These are phyloP conservation scores for Triticum timopheevii DNA, from an alignment of 176 grass and related monocot genomes.

Conservation along the genomic window DNA sequence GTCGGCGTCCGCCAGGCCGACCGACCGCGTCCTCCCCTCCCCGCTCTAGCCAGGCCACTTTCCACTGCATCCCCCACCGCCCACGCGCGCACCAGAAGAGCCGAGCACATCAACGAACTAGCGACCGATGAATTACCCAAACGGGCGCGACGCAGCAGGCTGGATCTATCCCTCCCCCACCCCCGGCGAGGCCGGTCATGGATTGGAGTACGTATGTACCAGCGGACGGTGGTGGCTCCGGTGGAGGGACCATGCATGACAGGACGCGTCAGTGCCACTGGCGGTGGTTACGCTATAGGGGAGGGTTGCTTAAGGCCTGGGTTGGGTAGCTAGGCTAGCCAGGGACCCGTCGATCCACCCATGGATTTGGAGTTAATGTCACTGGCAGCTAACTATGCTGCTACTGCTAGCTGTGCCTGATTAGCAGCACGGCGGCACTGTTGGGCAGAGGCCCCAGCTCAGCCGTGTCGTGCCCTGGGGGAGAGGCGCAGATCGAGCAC, in stretches of 20 bases:
- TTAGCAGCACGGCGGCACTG: slow-evolving; percentile 12
- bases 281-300: slow-evolving; percentile 20
- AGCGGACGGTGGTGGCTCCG: not conserved
- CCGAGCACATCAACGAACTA: not conserved
- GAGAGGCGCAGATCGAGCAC: not conserved
- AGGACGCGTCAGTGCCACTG: not conserved
- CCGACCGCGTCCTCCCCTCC: not conserved
- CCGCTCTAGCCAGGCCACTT: not conserved
- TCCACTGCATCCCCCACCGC: not conserved
- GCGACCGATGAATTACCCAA: not conserved
- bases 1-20: not conserved
- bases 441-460: not conserved
- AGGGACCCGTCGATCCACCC: not conserved
- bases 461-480: slow-evolving; percentile 10
- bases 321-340: not conserved
- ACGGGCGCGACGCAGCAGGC: not conserved
- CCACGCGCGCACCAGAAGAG: not conserved
- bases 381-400: not conserved
- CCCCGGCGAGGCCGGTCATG: not conserved
- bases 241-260: slow-evolving; percentile 14
- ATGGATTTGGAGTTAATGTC: slow-evolving; percentile 16
- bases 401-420: not conserved
- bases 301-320: slow-evolving; percentile 12
- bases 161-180: slow-evolving; percentile 6
- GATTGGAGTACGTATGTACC: no score